Evolutionary conservation across 2,329 filamentous ascomycete species (phyloP), one percentile per base, ranked within the genome.

Genomic region (Cyclaneusma minus): DNA sequence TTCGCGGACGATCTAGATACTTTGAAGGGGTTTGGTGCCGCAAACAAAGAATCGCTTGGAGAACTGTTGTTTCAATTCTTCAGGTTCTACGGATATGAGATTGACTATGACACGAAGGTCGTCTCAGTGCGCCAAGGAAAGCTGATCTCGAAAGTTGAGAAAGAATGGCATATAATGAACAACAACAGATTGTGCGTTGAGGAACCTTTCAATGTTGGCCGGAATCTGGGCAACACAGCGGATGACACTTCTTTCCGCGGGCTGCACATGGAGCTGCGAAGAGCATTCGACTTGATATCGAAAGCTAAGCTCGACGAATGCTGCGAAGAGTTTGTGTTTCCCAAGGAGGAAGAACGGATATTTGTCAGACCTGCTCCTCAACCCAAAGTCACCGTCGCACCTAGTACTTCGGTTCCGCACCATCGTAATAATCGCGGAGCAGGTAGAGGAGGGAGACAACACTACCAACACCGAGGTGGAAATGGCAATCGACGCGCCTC

Each of bases 21-120:
- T 24, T 55, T 95, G 28, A 60, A 59, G 25, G 78, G 73, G 0
- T 91, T 75, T 50, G 84, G 89, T 2, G 57, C 62, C 21, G 67
- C 68, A 38, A 98, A 95, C 48, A 79, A 76, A 42, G 81, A 91
- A 34, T 75, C 76, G 1, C 49, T 89, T 15, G 87, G 85, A 4
- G 69, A 84, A 34, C 63, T 98, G n/a, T 58, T 98, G 2, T 98
- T 95, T 42, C 69, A 85, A 21, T 98, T 98, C 53, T 98, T 95
- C 52, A 75, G 83, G 22, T 84, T 87, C 42, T 98, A 94, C 45
- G 87, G 80, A 2, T 77, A 94, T 50, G 85, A 94, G 49, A 72
- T 95, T 34, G 76, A 95, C 46, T 95, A 89, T 45, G 78, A 85
- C 39, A 80, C 76, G 34, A 62, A 71, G 35, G 84, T 82, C 7